Percentiles rank a stretch among this genome's conserved stretches.
Conservation (phyloP, 441 rosid species). For the Lepidium campestre region DNA sequence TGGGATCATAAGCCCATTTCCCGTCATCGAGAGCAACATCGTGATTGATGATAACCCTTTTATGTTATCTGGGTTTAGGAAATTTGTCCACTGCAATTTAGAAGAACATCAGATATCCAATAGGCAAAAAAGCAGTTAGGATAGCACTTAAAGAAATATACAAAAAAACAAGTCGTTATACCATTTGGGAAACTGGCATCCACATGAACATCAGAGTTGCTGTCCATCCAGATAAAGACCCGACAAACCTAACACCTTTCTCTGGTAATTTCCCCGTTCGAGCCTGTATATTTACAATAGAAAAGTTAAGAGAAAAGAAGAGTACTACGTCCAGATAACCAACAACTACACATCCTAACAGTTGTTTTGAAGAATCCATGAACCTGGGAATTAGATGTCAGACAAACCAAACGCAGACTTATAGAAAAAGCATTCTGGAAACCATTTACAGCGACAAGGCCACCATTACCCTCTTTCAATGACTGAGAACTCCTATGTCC, state of each 20-base stretch:
- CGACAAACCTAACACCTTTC: constrained; percentile 58
- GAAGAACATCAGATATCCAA: constrained; percentile 24
- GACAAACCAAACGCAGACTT: neutral
- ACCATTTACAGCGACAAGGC: neutral
- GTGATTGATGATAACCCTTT: constrained; percentile 80
- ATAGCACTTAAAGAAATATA: neutral
- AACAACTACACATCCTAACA: neutral
- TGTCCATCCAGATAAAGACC: constrained; percentile 87
- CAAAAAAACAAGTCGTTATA: constrained; percentile 7
- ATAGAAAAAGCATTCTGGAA: neutral
- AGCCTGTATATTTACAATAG: constrained; percentile 59
- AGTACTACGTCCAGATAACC: neutral
- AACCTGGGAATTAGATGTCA: neutral
- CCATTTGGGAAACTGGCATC: constrained; percentile 96
- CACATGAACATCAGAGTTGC: constrained; percentile 97
- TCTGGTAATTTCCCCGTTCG: constrained; percentile 65
- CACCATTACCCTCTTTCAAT: neutral
- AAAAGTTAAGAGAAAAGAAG: constrained; percentile 23
- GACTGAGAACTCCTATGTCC: neutral
- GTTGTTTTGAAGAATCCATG: neutral
- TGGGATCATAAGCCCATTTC: constrained; percentile 92
- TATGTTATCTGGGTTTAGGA: constrained; percentile 74
- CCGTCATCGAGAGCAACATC: constrained; percentile 88
- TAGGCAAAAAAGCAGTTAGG: neutral
- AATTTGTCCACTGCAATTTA: constrained; percentile 82